Base-by-base conservation (phyloP, 257 asterid genomes). In the Petrea volubilis region DNA sequence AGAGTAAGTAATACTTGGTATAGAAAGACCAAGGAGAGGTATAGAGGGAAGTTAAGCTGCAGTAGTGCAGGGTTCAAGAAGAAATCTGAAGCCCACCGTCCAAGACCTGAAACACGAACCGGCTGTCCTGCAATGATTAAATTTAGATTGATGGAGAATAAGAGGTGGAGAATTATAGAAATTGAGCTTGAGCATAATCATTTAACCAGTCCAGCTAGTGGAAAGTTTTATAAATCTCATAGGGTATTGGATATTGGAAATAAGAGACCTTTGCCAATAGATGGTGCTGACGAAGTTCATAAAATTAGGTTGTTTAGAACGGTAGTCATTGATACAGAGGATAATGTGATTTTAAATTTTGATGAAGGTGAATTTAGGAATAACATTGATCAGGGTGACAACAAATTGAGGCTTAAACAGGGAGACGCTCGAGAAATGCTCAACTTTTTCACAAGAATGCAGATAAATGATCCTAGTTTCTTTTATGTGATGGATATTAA, bases 61-160 rank as follows among this genome's bases (percentile, higher is more conserved):
- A 85, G 88, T 63, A 83, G 87, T 78, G 87, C 94, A 8, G 94
- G 91, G 3, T 87, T 87, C 84, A 87, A 87, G 78, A 87, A 84
- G 90, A 84, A 81, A 82, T 82, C 77, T 2, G 87, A 80, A 60
- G 90, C 87, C 46, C 82, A 81, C 50, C 75, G 83, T 59, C 90
- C 93, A 15, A 84, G 88, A 56, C 90, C 93, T 7, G 85, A 84
- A 83, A 87, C 88, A 33, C 88, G 93, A 68, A 87, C 90, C 3
- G 93, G 90, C 23, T 84, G 93, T 77, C 90, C 88, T 7, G 93
- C 88, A 31, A 87, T 87, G 93, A 73, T 87, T 41, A 87, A 87
- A 68, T 84, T 82, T 72, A 82, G 90, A 73, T 51, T 84, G 75
- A 79, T 81, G 82, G 90, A 84, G 64, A 87, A 74, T 52, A 79